Evolutionary conservation across 306 rosid genomes (phyloP).

Genomic region (Dryas octopetala): DNA sequence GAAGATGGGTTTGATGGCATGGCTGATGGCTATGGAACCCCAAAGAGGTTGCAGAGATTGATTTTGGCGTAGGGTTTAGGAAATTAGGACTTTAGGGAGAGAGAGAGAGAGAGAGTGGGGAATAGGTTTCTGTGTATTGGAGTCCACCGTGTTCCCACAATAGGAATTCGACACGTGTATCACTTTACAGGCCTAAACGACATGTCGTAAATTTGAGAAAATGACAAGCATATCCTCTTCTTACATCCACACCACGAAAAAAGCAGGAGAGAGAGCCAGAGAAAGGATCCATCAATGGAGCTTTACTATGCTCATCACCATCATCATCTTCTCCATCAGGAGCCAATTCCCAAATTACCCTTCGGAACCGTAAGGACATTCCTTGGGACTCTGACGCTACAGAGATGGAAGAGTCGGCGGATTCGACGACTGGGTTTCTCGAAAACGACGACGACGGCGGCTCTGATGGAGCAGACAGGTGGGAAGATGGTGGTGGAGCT

Average conservation of each 20-base stretch:
- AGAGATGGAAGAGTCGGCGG: neutral
- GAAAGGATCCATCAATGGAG: slow-evolving; percentile 10
- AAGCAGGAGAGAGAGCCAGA: neutral
- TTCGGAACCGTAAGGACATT: neutral
- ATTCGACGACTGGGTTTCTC: neutral
- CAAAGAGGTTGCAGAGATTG: neutral
- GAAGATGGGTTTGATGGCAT: slow-evolving; percentile 10
- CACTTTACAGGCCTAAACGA: neutral
- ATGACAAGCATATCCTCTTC: neutral
- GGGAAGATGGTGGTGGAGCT: slow-evolving; percentile 90
- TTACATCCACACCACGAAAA: neutral
- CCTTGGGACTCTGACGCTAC: neutral
- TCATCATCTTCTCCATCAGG: neutral
- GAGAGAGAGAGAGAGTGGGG: neutral
- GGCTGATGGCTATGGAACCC: neutral
- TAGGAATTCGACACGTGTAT: neutral
- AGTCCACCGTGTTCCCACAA: neutral
- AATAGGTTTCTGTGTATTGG: neutral
- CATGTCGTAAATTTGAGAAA: neutral
- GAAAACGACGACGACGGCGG: neutral
- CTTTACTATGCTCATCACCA: slow-evolving; percentile 7
- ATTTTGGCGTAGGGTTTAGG: slow-evolving; percentile 16
- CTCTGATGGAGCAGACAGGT: slow-evolving; percentile 51
- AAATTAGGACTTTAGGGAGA: neutral
- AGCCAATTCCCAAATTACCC: neutral